Base-by-base conservation (phyloP, 495 filamentous ascomycete genomes). In the Parmelia sp. region DNA sequence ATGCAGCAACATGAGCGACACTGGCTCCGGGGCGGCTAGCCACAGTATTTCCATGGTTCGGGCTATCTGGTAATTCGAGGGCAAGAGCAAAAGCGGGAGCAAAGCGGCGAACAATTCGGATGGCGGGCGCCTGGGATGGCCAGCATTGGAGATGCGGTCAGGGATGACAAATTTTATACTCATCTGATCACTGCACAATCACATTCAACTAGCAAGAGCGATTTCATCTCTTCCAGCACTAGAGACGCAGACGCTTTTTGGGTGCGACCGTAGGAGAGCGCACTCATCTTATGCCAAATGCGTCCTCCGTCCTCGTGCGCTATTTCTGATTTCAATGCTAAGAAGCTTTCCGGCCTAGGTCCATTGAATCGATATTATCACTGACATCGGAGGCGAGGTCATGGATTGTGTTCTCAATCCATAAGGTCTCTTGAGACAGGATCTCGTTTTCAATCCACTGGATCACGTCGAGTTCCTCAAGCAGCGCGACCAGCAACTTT, bases 381-480 rank as follows among this genome's bases (percentile, higher is more conserved):
- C 60, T 63, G 27, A 69, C 36, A 27, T 61, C 45, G 21, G 49
- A 67, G 7, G 71, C 64, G 66, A 78, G 57, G 29, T 74, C 69
- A 10, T 70, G 72, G 9, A 75, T 74, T 19, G 75, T 69, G 17
- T 67, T 69, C 65, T 74, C 68, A 58, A 79, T 74, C 71, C 71
- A 74, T 44, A 67, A 62, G 45, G 68, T 70, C 66, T 83, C 80
- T 9, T 73, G 68, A 14, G 64, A 68, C 45, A 81, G 71, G 9
- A 80, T 58, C 44, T 77, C 77, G 15, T 61, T 59, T 58, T 82
- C 79, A 36, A 82, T 75, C 29, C 62, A 72, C 40, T 72, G 75
- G 59, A 82, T 78, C 15, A 71, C 65, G 8, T 72, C 72, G 37
- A 81, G 63, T 65, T 82, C 80, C 33, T 82, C 76, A 1, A 75